Evolutionary conservation across 2,329 filamentous ascomycete species (phyloP).

Genomic region (Alternaria angustiovoidea): DNA sequence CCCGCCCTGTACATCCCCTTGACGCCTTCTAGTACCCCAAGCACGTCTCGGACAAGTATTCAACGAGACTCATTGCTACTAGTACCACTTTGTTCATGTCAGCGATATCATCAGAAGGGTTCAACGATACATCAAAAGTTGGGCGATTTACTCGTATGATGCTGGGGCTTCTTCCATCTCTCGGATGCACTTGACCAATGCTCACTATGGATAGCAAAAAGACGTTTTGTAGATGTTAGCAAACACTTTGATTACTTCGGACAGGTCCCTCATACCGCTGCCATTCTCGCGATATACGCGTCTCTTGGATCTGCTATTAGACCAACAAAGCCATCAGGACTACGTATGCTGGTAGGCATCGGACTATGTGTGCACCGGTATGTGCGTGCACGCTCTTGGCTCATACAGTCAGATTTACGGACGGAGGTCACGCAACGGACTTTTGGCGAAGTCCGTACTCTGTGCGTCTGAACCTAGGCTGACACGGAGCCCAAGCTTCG

Average conservation of each 20-base stretch:
- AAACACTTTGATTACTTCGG: neutral
- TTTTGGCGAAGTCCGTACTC: neutral
- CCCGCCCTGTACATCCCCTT: neutral
- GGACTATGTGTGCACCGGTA: neutral
- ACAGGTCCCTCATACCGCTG: neutral
- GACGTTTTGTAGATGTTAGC: neutral
- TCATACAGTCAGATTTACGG: too few species aligned
- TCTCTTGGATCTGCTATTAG: neutral
- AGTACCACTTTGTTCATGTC: too few species aligned
- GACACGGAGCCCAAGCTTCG: neutral
- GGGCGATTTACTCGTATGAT: neutral
- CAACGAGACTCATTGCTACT: too few species aligned
- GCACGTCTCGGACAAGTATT: neutral
- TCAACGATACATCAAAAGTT: neutral
- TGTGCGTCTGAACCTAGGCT: neutral
- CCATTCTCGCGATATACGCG: neutral
- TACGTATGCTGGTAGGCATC: neutral
- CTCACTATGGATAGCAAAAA: neutral
- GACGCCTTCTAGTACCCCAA: neutral
- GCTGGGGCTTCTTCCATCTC: neutral
- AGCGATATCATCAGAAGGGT: neutral
- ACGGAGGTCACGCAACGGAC: neutral
- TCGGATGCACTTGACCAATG: neutral
- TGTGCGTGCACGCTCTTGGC: neutral
- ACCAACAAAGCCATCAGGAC: neutral